A percentile compares a stretch with the other conserved stretches of the same genome.
Conservation (phyloP, 164 flowering plant genomes). For the Tinospora cordifolia region DNA sequence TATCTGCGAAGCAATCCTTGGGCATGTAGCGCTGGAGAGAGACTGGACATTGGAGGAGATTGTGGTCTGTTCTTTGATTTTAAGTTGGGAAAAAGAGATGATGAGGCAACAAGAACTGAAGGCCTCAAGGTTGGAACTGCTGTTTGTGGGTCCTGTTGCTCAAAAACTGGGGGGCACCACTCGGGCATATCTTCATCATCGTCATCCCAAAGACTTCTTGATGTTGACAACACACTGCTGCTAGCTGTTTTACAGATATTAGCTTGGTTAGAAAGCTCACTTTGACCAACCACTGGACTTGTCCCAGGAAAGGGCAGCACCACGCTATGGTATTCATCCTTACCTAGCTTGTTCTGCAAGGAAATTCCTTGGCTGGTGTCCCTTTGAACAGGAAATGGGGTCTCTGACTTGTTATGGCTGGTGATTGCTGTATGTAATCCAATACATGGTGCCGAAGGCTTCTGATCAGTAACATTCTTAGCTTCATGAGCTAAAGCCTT, state of each 20-base stretch:
- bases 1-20: conserved; percentile 11
- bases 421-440: background rate
- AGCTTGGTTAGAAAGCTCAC: conserved; percentile 1
- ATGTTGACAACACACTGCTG: conserved; percentile 3
- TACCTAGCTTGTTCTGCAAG: conserved; percentile 2
- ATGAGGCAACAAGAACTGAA: conserved; percentile 6
- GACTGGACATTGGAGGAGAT: conserved; percentile 5
- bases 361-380: conserved; percentile 13
- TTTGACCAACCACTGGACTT: conserved; percentile 7
- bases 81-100: conserved; percentile 9
- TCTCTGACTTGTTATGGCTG: conserved; percentile 9
- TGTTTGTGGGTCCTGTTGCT: conserved; percentile 11
- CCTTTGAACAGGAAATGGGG: conserved; percentile 5
- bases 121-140: conserved; percentile 2
- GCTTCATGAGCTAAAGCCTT: conserved; percentile 14
- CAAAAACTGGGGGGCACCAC: conserved; percentile 39
- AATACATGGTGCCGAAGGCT: conserved; percentile 6
- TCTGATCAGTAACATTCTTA: conserved; percentile 8
- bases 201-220: conserved; percentile 29
- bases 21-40: background rate
- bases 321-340: conserved; percentile 3
- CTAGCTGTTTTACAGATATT: background rate
- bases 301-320: background rate
- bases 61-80: conserved; percentile 7
- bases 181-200: conserved; percentile 57